Base-by-base conservation (phyloP, 805 yeast species). In the Soucietia sequanensis region DNA sequence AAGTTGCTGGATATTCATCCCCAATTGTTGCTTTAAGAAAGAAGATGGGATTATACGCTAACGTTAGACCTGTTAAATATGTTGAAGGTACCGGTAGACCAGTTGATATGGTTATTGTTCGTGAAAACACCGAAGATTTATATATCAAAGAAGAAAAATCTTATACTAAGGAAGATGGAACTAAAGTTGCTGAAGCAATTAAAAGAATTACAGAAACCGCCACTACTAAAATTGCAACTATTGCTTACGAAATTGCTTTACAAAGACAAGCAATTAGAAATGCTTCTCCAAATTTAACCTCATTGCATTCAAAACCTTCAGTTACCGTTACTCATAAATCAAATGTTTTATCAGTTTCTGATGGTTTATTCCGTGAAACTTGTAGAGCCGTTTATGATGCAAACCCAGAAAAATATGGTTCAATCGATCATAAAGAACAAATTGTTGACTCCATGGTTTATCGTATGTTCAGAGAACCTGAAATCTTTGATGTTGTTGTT, bases 391-490 rank as follows among this genome's bases (percentile, higher is more conserved):
- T 80, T 30, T 83, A 78, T 60, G 76, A 68, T 33, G 68, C 76
- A 39, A 73, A 81, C 62, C 65, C 65, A 34, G 80, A 70, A 24
- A 68, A 70, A 51, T 90, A 76, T 62, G 71, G 70, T 22, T 58
- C 76, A 8, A 72, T 93, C 38, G 75, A 70, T 30, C 76, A 87
- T 64, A 85, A 85, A 60, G 98, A 93, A 71, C 99, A 93, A 72
- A 91, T 93, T 61, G 98, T 93, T 30, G 99, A 93, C 71, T 90
- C 97, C 10, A 93, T 93, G 99, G 99, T 93, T 38, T 93, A 93
- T 80, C 79, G 96, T 65, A 80, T 93, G 93, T 93, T 93, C 81
- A 82, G 98, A 67, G 97, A 93, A 67, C 99, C 99, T 34, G 89
- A 88, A 58, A 82, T 86, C 62, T 93, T 93, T 56, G 99, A 93